These are phyloP conservation scores for Fusarium haematococcum DNA, from an alignment of 2,329 filamentous ascomycete genomes.

Conservation along the genomic window DNA sequence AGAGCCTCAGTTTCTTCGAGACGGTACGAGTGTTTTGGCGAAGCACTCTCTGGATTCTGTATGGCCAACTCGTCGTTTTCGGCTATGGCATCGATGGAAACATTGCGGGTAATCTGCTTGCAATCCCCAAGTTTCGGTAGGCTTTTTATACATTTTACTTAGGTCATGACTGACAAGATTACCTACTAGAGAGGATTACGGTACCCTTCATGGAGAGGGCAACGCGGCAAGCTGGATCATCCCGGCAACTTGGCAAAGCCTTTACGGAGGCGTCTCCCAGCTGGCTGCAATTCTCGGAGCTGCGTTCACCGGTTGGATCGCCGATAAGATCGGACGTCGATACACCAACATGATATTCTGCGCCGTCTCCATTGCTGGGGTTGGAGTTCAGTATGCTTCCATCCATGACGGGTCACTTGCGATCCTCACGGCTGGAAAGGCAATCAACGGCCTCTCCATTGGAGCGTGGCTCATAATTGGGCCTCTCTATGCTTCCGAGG, in stretches of 20 bases:
- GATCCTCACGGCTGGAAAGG: slow-evolving; percentile 8
- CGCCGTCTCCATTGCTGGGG: slow-evolving; percentile 9
- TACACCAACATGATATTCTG: slow-evolving; percentile 10
- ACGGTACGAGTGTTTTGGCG: slow-evolving; percentile 4
- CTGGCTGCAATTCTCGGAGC: slow-evolving; percentile 8
- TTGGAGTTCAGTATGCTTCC: slow-evolving; percentile 10
- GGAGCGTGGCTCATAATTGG: slow-evolving; percentile 10
- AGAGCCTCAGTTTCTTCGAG: slow-evolving; percentile 5
- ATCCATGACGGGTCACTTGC: neutral
- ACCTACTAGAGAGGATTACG: slow-evolving; percentile 7
- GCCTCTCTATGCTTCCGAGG: slow-evolving; percentile 8
- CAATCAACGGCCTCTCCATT: slow-evolving; percentile 9
- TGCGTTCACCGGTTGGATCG: neutral
- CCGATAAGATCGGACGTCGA: slow-evolving; percentile 14
- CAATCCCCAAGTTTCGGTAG: slow-evolving; percentile 17
- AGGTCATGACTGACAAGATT: neutral
- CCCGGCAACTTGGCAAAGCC: slow-evolving; percentile 7
- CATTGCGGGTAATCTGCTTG: slow-evolving; percentile 10
- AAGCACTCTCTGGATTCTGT: slow-evolving; percentile 17
- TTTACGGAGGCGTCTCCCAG: slow-evolving; percentile 8
- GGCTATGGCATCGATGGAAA: slow-evolving; percentile 20
- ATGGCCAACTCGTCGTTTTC: slow-evolving; percentile 8
- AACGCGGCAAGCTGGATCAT: neutral
- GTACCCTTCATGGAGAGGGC: neutral
- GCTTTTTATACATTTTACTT: neutral